A percentile compares a stretch with the other conserved stretches of the same genome.
phyloP scores from a whole-genome alignment of 2,329 filamentous ascomycete genomes.

The Coniochaeta pulveracea region DNA sequence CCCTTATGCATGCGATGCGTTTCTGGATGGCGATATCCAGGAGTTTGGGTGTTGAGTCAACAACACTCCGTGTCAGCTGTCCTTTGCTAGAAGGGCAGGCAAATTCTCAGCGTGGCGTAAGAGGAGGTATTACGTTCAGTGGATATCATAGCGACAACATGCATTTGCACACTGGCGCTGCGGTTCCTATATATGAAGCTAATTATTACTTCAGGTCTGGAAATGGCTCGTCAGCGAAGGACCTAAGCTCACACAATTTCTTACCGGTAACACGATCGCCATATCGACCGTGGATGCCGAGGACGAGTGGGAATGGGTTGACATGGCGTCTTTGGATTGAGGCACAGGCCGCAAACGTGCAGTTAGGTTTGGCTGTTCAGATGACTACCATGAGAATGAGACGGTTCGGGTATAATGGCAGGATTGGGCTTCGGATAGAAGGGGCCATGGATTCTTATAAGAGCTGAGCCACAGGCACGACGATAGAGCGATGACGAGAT shows the following conservation, averaged over 20 bases:
- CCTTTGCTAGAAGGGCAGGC: too few relatives aligned
- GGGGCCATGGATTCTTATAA: too few relatives aligned
- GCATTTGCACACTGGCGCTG: background rate
- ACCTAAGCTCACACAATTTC: background rate
- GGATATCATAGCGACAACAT: background rate
- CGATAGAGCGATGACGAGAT: too few relatives aligned
- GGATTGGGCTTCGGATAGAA: too few relatives aligned
- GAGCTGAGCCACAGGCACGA: too few relatives aligned
- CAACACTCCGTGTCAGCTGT: too few relatives aligned
- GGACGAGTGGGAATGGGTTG: background rate
- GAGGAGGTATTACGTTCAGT: background rate
- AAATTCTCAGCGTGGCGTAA: background rate
- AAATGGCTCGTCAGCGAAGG: conserved; percentile 1
- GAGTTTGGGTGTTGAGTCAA: too few relatives aligned
- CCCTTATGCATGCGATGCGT: background rate
- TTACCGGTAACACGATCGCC: background rate
- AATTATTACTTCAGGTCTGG: background rate
- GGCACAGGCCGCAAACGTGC: too few relatives aligned
- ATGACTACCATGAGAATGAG: too few relatives aligned
- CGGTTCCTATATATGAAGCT: conserved; percentile 2
- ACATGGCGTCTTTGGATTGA: background rate
- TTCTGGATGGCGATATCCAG: too few relatives aligned
- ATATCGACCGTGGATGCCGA: background rate
- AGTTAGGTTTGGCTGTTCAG: too few relatives aligned
- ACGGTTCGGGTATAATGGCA: too few relatives aligned